phyloP scores from a whole-genome alignment of 768 basidiomycete species.

The Tephrocybe sp. region DNA sequence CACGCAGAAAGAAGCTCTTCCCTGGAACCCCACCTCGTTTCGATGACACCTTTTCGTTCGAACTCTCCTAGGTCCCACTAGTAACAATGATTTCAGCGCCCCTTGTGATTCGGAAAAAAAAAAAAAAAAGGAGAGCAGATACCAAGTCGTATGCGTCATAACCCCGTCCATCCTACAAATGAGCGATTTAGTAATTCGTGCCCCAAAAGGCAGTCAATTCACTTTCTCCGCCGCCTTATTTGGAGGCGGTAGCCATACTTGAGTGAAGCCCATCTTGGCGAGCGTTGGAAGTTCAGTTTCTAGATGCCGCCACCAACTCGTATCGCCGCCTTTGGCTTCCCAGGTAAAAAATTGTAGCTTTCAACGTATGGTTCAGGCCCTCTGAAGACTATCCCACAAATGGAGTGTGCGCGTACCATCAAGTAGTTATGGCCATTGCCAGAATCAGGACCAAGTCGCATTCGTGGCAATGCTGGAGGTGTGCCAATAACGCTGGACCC shows the following conservation, averaged over 20 bases:
- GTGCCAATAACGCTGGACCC: constrained; percentile 25
- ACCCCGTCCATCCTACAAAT: constrained; percentile 60
- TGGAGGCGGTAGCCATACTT: constrained; percentile 82
- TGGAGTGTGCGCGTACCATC: constrained; percentile 49
- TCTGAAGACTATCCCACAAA: not conserved
- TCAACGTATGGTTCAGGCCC: not conserved
- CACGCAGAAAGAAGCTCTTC: constrained; percentile 75
- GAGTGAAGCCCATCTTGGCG: constrained; percentile 69
- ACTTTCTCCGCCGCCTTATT: constrained; percentile 70
- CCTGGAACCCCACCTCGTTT: constrained; percentile 87
- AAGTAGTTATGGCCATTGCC: constrained; percentile 49
- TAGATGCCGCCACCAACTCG: constrained; percentile 83
- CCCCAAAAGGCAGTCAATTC: not conserved
- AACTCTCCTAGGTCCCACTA: constrained; percentile 92
- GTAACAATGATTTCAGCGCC: not conserved
- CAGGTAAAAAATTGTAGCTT: constrained; percentile 87
- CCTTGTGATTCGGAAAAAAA: not conserved
- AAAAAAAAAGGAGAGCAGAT: constrained; percentile 16
- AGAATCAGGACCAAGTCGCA: constrained; percentile 55
- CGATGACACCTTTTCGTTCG: constrained; percentile 63
- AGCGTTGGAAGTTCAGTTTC: constrained; percentile 62
- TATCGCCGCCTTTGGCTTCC: constrained; percentile 52
- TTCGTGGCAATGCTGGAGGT: constrained; percentile 47
- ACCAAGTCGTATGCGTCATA: constrained; percentile 89
- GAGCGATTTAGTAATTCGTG: not conserved